Conservation (phyloP, 768 basidiomycete species). For the Mycena pura region DNA sequence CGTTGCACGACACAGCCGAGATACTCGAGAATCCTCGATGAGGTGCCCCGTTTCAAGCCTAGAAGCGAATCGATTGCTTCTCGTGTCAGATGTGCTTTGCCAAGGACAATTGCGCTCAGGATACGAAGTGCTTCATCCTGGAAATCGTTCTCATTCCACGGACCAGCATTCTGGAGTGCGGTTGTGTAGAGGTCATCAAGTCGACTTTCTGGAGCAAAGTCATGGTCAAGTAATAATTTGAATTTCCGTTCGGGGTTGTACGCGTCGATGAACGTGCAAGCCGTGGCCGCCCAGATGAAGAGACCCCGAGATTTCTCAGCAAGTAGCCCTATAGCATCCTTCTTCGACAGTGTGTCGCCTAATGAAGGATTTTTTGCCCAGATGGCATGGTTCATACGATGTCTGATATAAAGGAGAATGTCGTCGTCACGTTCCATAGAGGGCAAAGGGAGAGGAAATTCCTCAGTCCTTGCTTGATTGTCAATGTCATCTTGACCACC, state of each 20-base stretch:
- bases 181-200: not conserved
- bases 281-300: conserved; percentile 33
- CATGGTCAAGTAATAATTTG: not conserved
- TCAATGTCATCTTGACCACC: too few species aligned
- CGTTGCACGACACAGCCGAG: too few species aligned
- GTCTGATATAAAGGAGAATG: conserved; percentile 8
- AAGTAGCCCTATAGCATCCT: conserved; percentile 9
- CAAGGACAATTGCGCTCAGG: not conserved
- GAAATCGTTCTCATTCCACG: not conserved
- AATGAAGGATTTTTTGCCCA: not conserved
- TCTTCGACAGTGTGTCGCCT: conserved; percentile 19
- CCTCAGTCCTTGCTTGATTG: too few species aligned
- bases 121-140: not conserved
- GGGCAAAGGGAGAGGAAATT: not conserved
- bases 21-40: too few species aligned
- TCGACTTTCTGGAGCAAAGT: not conserved
- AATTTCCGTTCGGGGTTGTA: not conserved
- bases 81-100: too few species aligned
- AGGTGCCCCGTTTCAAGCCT: too few species aligned
- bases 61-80: too few species aligned
- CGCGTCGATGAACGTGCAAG: conserved; percentile 20
- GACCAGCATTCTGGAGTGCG: not conserved
- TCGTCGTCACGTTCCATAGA: not conserved
- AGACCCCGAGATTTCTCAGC: conserved; percentile 18
- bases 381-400: not conserved